Evolutionary conservation across 2,329 filamentous ascomycete genomes (phyloP).

Genomic region (Basipetospora chlamydospora): DNA sequence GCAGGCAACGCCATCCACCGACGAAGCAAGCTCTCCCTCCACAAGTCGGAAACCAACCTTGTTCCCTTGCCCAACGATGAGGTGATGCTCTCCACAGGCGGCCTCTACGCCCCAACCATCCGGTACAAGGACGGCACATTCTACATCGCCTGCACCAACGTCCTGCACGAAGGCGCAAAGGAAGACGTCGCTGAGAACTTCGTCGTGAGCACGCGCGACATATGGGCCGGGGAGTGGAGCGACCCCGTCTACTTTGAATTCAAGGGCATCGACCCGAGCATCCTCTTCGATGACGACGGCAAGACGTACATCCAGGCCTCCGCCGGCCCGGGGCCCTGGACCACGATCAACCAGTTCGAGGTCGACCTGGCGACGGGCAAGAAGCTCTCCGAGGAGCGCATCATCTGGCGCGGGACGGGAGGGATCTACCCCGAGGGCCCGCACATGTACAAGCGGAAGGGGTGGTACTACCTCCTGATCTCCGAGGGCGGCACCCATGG

Average conservation of each 20-base stretch:
- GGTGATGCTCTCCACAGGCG: slow-evolving; percentile 10
- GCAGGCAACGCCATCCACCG: slow-evolving; percentile 9
- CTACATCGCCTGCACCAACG: slow-evolving; percentile 15
- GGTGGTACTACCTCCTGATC: slow-evolving; percentile 30
- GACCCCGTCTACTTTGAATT: slow-evolving; percentile 21
- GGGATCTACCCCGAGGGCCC: slow-evolving; percentile 15
- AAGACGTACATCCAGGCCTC: slow-evolving; percentile 21
- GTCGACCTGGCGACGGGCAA: slow-evolving; percentile 11
- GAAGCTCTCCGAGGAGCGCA: slow-evolving; percentile 9
- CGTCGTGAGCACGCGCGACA: slow-evolving; percentile 11
- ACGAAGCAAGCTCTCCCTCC: slow-evolving; percentile 5
- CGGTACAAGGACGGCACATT: slow-evolving; percentile 11
- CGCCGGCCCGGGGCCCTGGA: slow-evolving; percentile 1
- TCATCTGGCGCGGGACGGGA: slow-evolving; percentile 10
- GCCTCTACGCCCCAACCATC: slow-evolving; percentile 14
- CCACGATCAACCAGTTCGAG: slow-evolving; percentile 14
- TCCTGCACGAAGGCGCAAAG: not conserved
- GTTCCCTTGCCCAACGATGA: slow-evolving; percentile 9
- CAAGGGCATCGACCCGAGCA: slow-evolving; percentile 29
- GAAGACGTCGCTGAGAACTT: slow-evolving; percentile 10
- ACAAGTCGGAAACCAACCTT: slow-evolving; percentile 6
- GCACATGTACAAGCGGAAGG: slow-evolving; percentile 29
- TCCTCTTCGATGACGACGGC: slow-evolving; percentile 28
- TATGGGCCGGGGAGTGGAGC: slow-evolving; percentile 13
- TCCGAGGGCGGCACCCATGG: slow-evolving; percentile 27